Evolutionary conservation across 2,329 filamentous ascomycete species (phyloP).

Genomic region (Colletotrichum trifolii): DNA sequence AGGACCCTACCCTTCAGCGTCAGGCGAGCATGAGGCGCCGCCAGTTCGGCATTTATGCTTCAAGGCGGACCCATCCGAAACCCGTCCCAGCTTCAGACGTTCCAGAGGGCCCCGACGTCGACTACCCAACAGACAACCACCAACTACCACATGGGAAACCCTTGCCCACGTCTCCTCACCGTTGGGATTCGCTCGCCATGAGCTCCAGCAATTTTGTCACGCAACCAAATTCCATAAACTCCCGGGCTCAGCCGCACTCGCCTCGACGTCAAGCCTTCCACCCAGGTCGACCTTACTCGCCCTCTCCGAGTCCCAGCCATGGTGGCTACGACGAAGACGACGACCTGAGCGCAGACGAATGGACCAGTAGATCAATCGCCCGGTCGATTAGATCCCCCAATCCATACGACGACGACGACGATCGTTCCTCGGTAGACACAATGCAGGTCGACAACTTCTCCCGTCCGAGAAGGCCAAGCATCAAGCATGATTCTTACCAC

Average conservation of each 20-base stretch:
- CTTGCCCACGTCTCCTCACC: constrained; percentile 48
- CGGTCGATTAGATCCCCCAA: constrained; percentile 37
- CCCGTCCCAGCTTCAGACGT: constrained; percentile 35
- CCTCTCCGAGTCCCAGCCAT: constrained; percentile 29
- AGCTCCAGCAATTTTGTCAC: constrained; percentile 34
- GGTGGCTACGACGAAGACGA: constrained; percentile 38
- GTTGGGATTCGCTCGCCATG: constrained; percentile 59
- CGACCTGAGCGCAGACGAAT: constrained; percentile 37
- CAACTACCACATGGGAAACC: constrained; percentile 45
- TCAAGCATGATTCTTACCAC: constrained; percentile 52
- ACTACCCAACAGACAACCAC: constrained; percentile 37
- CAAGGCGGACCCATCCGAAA: constrained; percentile 35
- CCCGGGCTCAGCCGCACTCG: constrained; percentile 23
- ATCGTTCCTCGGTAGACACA: constrained; percentile 37
- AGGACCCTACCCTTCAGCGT: constrained; percentile 31
- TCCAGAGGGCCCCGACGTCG: constrained; percentile 31
- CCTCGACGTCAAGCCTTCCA: constrained; percentile 42
- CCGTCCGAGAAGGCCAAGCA: constrained; percentile 66
- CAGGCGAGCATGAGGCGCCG: constrained; percentile 36
- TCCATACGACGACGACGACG: constrained; percentile 39
- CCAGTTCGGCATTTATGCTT: constrained; percentile 38
- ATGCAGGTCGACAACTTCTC: constrained; percentile 65
- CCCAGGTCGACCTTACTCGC: constrained; percentile 42
- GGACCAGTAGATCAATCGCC: constrained; percentile 33
- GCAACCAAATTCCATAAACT: constrained; percentile 27